phyloP scores from a whole-genome alignment of 2,329 filamentous ascomycete genomes.

The Venturia asperata region DNA sequence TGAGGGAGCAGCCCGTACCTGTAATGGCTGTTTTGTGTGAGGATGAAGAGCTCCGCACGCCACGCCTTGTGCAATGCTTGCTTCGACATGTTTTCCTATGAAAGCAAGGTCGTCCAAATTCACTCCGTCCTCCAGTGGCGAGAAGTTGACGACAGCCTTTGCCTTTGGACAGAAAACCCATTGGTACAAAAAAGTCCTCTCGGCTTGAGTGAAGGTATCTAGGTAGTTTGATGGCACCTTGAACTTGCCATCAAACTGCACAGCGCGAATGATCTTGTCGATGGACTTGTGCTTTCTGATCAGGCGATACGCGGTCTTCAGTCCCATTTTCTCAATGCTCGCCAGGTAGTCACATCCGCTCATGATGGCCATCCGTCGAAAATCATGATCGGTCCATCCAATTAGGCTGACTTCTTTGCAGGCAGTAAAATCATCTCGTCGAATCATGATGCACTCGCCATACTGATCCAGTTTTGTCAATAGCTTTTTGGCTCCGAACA shows the following conservation, averaged over 20 bases:
- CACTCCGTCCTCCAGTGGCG: slow-evolving; percentile 52
- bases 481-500: slow-evolving; percentile 86
- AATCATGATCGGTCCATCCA: slow-evolving; percentile 87
- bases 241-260: slow-evolving; percentile 84
- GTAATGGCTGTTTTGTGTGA: slow-evolving; percentile 64
- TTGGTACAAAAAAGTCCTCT: slow-evolving; percentile 88
- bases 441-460: slow-evolving; percentile 87
- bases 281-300: slow-evolving; percentile 84
- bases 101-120: slow-evolving; percentile 67
- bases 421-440: slow-evolving; percentile 78
- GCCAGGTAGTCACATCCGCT: slow-evolving; percentile 95
- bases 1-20: slow-evolving; percentile 35
- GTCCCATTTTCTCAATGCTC: slow-evolving; percentile 73
- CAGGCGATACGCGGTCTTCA: slow-evolving; percentile 90
- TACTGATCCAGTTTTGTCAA: slow-evolving; percentile 93
- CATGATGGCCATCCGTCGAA: slow-evolving; percentile 90
- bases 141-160: slow-evolving; percentile 67
- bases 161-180: slow-evolving; percentile 81
- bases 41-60: slow-evolving; percentile 80
- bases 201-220: slow-evolving; percentile 73
- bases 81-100: slow-evolving; percentile 67
- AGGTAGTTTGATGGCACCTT: slow-evolving; percentile 75
- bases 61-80: slow-evolving; percentile 63
- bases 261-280: slow-evolving; percentile 70
- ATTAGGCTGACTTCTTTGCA: slow-evolving; percentile 82